Conservation (phyloP, 129 eudicot genomes). For the Lactuca saligna region DNA sequence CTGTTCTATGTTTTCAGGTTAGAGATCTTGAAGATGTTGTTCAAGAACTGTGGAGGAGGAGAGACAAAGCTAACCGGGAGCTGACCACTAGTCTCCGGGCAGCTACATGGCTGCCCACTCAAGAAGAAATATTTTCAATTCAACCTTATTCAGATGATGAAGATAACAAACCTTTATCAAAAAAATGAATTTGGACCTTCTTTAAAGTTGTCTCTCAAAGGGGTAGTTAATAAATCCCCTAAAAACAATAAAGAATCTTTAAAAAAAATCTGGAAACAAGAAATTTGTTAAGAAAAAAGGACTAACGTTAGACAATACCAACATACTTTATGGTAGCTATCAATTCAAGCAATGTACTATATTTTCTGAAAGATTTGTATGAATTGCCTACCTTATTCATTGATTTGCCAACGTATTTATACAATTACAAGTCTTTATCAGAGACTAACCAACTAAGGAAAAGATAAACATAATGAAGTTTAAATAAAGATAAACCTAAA, state of each 20-base stretch:
- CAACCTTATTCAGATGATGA: conserved; percentile 91
- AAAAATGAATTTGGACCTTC: conserved; percentile 65
- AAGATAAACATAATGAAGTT: too few species aligned
- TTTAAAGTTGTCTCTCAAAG: conserved; percentile 70
- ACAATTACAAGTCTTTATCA: too few species aligned
- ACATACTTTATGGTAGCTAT: too few species aligned
- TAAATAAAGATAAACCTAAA: too few species aligned
- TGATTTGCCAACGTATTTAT: too few species aligned
- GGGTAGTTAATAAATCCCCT: conserved; percentile 66
- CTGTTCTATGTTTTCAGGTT: conserved; percentile 38
- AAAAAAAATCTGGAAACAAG: conserved; percentile 62
- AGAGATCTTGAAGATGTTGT: conserved; percentile 86
- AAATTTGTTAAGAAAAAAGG: conserved; percentile 55
- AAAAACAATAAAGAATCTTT: conserved; percentile 56
- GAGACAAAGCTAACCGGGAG: conserved; percentile 75
- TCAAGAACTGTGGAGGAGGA: conserved; percentile 91
- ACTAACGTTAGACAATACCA: too few species aligned
- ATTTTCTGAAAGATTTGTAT: too few species aligned
- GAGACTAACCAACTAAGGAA: too few species aligned
- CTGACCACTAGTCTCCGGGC: conserved; percentile 71
- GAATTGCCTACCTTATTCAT: too few species aligned
- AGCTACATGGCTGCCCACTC: conserved; percentile 94
- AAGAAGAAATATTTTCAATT: conserved; percentile 76
- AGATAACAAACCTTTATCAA: conserved; percentile 42
- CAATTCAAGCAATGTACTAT: too few species aligned